Conservation (phyloP, 2,329 filamentous ascomycete species). For the Xylaria hypoxylon region DNA sequence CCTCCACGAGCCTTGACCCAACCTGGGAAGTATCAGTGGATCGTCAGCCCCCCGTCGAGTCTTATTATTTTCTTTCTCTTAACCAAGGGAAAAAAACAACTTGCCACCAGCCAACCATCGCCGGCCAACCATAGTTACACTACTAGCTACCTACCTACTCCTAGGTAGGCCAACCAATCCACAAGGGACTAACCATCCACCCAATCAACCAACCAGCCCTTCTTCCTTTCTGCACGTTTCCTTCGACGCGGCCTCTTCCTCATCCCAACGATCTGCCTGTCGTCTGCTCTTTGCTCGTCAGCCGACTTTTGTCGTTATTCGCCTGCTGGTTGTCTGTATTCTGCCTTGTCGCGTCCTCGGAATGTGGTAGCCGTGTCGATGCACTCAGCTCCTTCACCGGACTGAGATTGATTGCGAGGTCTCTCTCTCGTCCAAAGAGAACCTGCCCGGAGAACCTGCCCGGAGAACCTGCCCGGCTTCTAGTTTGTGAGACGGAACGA, state of each 20-base stretch:
- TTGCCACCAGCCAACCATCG: constrained; percentile 28
- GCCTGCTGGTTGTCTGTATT: constrained; percentile 39
- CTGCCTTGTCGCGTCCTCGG: constrained; percentile 52
- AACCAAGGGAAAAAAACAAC: constrained; percentile 30
- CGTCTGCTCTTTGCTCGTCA: constrained; percentile 19
- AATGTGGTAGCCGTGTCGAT: constrained; percentile 69
- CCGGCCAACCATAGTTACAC: constrained; percentile 19
- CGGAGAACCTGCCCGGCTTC: constrained; percentile 20
- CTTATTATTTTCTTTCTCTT: constrained; percentile 40
- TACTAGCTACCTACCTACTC: constrained; percentile 3
- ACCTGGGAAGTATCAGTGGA: constrained; percentile 39
- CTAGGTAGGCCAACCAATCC: constrained; percentile 28
- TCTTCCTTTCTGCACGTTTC: constrained; percentile 18
- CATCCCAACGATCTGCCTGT: constrained; percentile 18
- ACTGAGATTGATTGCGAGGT: constrained; percentile 60
- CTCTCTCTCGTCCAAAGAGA: constrained; percentile 40
- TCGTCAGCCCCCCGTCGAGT: constrained; percentile 37
- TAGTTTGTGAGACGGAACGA: constrained; percentile 14
- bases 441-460: constrained; percentile 23
- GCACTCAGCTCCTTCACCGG: constrained; percentile 70
- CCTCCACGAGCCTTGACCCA: constrained; percentile 34
- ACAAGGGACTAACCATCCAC: constrained; percentile 26
- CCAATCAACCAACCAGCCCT: constrained; percentile 3
- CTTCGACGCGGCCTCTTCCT: constrained; percentile 23
- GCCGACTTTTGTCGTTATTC: constrained; percentile 24